These are phyloP conservation scores for Fragilaria crotonensis DNA, from an alignment of 108 stramenopile species.

Conservation along the genomic window DNA sequence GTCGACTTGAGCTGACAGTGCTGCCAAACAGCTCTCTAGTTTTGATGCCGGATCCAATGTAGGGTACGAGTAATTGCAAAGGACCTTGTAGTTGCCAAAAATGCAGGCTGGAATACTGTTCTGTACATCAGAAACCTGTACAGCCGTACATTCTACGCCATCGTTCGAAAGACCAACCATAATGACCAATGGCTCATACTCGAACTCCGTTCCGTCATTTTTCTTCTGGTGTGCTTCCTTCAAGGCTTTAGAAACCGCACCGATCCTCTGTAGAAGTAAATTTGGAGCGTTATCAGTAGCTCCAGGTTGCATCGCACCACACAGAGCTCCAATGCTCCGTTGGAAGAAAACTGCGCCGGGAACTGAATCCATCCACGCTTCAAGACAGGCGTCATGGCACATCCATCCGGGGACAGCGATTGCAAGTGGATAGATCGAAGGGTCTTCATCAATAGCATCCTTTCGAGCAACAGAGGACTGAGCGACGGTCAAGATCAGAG, in stretches of 20 bases:
- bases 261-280: background rate
- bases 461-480: constrained; percentile 43
- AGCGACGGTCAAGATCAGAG: constrained; percentile 41
- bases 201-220: constrained; percentile 15
- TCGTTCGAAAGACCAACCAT: constrained; percentile 34
- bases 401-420: constrained; percentile 67
- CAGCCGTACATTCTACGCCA: constrained; percentile 40
- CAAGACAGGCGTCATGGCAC: constrained; percentile 46
- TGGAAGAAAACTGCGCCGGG: constrained; percentile 52
- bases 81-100: constrained; percentile 43
- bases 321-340: constrained; percentile 55
- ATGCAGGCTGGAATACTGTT: constrained; percentile 9
- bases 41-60: constrained; percentile 36
- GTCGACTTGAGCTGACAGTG: constrained; percentile 47
- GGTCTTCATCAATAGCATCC: constrained; percentile 27
- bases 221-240: constrained; percentile 35
- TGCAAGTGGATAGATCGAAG: constrained; percentile 52
- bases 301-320: constrained; percentile 45
- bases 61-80: constrained; percentile 44
- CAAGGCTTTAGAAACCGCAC: background rate
- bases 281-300: constrained; percentile 10
- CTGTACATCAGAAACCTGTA: constrained; percentile 34
- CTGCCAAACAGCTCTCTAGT: constrained; percentile 40
- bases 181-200: constrained; percentile 33
- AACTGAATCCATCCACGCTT: constrained; percentile 59